These are phyloP conservation scores for Hansfordia pulvinata DNA, from an alignment of 2,329 filamentous ascomycete species.

Conservation along the genomic window DNA sequence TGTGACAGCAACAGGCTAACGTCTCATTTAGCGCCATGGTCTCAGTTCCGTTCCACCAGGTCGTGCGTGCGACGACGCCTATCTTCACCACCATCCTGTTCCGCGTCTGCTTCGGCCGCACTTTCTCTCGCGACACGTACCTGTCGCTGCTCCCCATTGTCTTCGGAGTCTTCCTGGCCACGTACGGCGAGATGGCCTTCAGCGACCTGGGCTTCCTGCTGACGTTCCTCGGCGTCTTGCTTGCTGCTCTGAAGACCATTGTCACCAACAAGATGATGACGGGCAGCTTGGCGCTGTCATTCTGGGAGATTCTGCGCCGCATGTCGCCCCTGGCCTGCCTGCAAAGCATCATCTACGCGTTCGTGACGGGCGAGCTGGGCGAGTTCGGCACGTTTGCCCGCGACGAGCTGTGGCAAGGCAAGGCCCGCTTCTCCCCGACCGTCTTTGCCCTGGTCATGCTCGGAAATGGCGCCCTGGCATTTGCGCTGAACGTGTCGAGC, in stretches of 20 bases:
- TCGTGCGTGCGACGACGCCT: slow-evolving; percentile 46
- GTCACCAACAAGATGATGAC: slow-evolving; percentile 53
- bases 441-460: slow-evolving; percentile 24
- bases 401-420: slow-evolving; percentile 8
- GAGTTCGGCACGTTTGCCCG: slow-evolving; percentile 18
- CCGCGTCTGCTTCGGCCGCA: slow-evolving; percentile 38
- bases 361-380: slow-evolving; percentile 35
- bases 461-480: slow-evolving; percentile 39
- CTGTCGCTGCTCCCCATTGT: slow-evolving; percentile 47
- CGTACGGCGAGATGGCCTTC: slow-evolving; percentile 49
- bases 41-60: slow-evolving; percentile 53
- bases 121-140: slow-evolving; percentile 42
- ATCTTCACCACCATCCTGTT: slow-evolving; percentile 50
- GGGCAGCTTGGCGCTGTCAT: slow-evolving; percentile 39
- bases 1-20: background rate
- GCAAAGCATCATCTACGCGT: slow-evolving; percentile 38
- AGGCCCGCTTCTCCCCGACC: slow-evolving; percentile 19
- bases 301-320: slow-evolving; percentile 46
- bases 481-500: slow-evolving; percentile 40
- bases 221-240: slow-evolving; percentile 37
- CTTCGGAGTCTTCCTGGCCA: slow-evolving; percentile 43
- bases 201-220: slow-evolving; percentile 41
- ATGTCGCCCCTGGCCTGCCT: slow-evolving; percentile 47
- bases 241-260: slow-evolving; percentile 46
- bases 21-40: slow-evolving; percentile 28